These are phyloP conservation scores for Cadophora sp. DNA, from an alignment of 2,329 filamentous ascomycete genomes.

Conservation along the genomic window DNA sequence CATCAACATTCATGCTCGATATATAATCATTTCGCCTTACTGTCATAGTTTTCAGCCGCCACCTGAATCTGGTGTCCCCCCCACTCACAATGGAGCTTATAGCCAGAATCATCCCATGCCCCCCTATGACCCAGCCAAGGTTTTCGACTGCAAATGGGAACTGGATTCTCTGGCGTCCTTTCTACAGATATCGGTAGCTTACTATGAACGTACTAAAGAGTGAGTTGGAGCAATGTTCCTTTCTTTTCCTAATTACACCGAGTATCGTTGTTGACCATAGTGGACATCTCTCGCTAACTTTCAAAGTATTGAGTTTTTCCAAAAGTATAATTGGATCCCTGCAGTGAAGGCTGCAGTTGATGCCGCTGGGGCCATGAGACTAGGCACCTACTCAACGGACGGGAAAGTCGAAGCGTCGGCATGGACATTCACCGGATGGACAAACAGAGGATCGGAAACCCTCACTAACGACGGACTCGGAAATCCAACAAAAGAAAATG, in stretches of 20 bases:
- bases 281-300: constrained; percentile 1
- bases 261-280: not conserved
- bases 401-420: constrained; percentile 60
- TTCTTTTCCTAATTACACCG: not conserved
- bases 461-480: constrained; percentile 78
- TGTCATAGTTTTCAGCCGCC: constrained; percentile 93
- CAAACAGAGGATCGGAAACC: constrained; percentile 80
- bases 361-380: constrained; percentile 73
- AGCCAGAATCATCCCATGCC: constrained; percentile 69
- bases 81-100: constrained; percentile 65
- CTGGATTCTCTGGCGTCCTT: constrained; percentile 90
- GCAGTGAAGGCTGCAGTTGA: constrained; percentile 74
- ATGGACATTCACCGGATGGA: constrained; percentile 81
- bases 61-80: constrained; percentile 69
- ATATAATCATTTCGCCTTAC: constrained; percentile 75
- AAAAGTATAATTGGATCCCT: constrained; percentile 72
- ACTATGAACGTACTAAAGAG: constrained; percentile 70
- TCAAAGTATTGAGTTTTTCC: constrained; percentile 70
- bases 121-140: constrained; percentile 68
- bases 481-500: constrained; percentile 78
- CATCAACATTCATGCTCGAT: constrained; percentile 74
- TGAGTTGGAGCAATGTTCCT: not conserved
- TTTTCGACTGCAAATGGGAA: constrained; percentile 97
- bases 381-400: constrained; percentile 73
- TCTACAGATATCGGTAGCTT: constrained; percentile 79